These are phyloP conservation scores for Coprinopsis sp. DNA, from an alignment of 768 basidiomycete genomes.

Conservation along the genomic window DNA sequence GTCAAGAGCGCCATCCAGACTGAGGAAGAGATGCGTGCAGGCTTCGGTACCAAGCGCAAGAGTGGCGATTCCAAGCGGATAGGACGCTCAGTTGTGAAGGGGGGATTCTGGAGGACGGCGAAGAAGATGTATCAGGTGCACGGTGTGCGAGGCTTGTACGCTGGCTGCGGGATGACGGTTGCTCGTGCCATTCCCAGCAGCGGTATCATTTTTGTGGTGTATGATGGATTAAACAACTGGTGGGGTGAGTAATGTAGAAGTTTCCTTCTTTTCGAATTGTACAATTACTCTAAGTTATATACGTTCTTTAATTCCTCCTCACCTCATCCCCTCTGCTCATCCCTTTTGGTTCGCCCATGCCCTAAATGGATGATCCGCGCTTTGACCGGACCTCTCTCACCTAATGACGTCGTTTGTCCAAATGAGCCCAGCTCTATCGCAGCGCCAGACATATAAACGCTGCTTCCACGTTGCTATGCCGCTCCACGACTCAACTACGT, in stretches of 20 bases:
- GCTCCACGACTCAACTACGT: too few relatives aligned
- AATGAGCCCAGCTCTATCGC: too few relatives aligned
- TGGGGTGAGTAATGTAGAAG: conserved; percentile 22
- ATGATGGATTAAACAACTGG: conserved; percentile 58
- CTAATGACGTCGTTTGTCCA: too few relatives aligned
- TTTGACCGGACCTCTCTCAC: too few relatives aligned
- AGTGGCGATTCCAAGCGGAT: conserved; percentile 24
- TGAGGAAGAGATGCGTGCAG: conserved; percentile 67
- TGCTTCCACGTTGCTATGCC: too few relatives aligned
- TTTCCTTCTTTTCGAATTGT: too few relatives aligned
- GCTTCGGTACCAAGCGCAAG: conserved; percentile 16
- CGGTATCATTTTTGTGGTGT: conserved; percentile 87
- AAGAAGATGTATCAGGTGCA: conserved; percentile 67
- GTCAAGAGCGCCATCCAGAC: conserved; percentile 96
- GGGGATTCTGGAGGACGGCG: conserved; percentile 50
- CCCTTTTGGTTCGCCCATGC: too few relatives aligned
- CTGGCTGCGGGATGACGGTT: conserved; percentile 86
- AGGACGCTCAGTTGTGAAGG: not conserved
- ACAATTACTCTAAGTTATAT: not conserved
- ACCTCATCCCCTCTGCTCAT: too few relatives aligned
- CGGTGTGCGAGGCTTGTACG: conserved; percentile 77
- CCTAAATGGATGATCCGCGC: too few relatives aligned
- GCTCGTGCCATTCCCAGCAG: conserved; percentile 79
- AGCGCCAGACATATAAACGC: too few relatives aligned
- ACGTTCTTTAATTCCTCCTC: too few relatives aligned